These are phyloP conservation scores for Thecaphora frezii DNA, from an alignment of 1,284 basidiomycete species.

Conservation along the genomic window DNA sequence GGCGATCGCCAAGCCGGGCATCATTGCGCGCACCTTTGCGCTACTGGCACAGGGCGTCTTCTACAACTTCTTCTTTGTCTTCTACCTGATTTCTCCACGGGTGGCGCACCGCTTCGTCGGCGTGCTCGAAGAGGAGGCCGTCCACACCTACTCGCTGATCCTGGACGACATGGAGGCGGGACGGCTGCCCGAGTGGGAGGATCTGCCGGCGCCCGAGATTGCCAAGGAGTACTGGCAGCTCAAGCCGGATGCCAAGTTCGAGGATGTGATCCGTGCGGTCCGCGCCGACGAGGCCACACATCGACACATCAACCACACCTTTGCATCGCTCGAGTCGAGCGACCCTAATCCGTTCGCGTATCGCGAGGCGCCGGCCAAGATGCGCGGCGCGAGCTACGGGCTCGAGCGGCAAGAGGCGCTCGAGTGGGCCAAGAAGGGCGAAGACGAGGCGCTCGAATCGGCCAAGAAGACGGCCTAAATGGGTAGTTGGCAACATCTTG, in stretches of 20 bases:
- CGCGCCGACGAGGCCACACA: conserved; percentile 76
- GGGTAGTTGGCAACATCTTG: background rate
- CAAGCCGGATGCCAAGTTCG: conserved; percentile 68
- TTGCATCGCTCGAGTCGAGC: conserved; percentile 30
- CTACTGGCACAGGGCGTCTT: conserved; percentile 68
- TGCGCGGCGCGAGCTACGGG: conserved; percentile 30
- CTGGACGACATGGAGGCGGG: conserved; percentile 84
- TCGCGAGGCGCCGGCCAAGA: conserved; percentile 26
- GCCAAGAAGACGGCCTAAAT: conserved; percentile 24
- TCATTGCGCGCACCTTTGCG: conserved; percentile 20
- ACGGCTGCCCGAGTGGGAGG: conserved; percentile 78
- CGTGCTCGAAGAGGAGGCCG: conserved; percentile 93
- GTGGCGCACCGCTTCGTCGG: conserved; percentile 91
- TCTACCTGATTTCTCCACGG: conserved; percentile 77
- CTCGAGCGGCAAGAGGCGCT: conserved; percentile 43
- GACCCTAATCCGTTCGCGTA: conserved; percentile 46
- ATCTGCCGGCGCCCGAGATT: conserved; percentile 75
- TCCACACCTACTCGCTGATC: conserved; percentile 68
- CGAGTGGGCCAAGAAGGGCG: conserved; percentile 22
- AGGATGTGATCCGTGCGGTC: conserved; percentile 87
- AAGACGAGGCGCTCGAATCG: conserved; percentile 4
- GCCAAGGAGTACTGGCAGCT: conserved; percentile 89
- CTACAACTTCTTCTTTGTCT: conserved; percentile 63
- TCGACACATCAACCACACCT: conserved; percentile 46
- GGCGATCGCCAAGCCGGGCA: conserved; percentile 27